A percentile compares a stretch with the other conserved stretches of the same genome.
Conservation (phyloP, 805 yeast species). For the Spathaspora girioi region DNA sequence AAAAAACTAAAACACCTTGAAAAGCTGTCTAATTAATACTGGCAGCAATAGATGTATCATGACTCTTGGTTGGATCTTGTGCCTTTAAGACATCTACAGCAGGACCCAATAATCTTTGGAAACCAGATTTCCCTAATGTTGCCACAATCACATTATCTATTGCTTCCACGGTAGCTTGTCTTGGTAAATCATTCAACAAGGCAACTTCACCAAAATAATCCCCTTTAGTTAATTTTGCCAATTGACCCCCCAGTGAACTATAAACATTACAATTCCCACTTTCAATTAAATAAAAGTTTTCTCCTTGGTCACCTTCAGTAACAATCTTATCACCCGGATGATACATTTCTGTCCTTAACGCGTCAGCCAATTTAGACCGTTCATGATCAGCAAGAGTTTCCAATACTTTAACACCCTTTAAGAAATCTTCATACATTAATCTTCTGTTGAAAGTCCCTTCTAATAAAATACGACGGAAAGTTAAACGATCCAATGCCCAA, state of each 20-base stretch:
- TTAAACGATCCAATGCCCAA: slow-evolving; percentile 92
- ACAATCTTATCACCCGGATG: slow-evolving; percentile 72
- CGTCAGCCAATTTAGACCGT: slow-evolving; percentile 91
- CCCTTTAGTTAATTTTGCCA: slow-evolving; percentile 65
- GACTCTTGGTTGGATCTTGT: slow-evolving; percentile 68
- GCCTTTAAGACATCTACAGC: slow-evolving; percentile 83
- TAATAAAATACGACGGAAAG: slow-evolving; percentile 85
- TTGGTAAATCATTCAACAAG: slow-evolving; percentile 81
- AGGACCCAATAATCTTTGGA: slow-evolving; percentile 91
- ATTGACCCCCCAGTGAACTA: slow-evolving; percentile 56
- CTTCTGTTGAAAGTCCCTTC: slow-evolving; percentile 91
- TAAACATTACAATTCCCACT: slow-evolving; percentile 78
- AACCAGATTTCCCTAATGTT: slow-evolving; percentile 88
- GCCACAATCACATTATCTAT: slow-evolving; percentile 76
- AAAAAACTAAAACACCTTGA: not conserved
- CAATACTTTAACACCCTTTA: slow-evolving; percentile 82
- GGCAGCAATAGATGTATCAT: not conserved
- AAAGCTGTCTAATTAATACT: not conserved
- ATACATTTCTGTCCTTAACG: slow-evolving; percentile 74
- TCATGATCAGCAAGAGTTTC: slow-evolving; percentile 71
- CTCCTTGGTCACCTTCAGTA: slow-evolving; percentile 71
- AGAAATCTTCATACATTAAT: slow-evolving; percentile 81
- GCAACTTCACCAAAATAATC: slow-evolving; percentile 98
- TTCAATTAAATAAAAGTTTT: slow-evolving; percentile 47
- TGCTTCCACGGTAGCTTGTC: slow-evolving; percentile 91